These are phyloP conservation scores for Cavenderia fasciculata DNA, from an alignment of 78 protist genomes.

Conservation along the genomic window DNA sequence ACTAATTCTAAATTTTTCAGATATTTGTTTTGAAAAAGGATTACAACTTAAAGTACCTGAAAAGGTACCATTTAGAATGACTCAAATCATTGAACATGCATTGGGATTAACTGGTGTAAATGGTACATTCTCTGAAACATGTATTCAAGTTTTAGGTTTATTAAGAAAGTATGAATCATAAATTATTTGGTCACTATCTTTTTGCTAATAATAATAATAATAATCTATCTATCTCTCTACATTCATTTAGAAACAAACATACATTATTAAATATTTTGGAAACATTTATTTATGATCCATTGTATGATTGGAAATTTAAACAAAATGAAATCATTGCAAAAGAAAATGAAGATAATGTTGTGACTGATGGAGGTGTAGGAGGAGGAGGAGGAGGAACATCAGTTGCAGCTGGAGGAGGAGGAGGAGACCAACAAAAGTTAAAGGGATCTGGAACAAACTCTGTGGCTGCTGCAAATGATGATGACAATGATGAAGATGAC, in stretches of 20 bases:
- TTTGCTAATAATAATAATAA: neutral
- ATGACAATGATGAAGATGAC: slow-evolving; percentile 9
- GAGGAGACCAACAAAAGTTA: no score
- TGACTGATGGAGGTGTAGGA: neutral
- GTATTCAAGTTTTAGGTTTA: slow-evolving; percentile 44
- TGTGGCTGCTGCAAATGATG: neutral
- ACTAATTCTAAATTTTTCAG: slow-evolving; percentile 27
- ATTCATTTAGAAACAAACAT: slow-evolving; percentile 41
- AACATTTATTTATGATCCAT: slow-evolving; percentile 95
- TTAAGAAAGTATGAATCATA: slow-evolving; percentile 26
- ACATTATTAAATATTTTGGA: slow-evolving; percentile 91
- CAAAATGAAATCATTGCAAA: slow-evolving; percentile 7
- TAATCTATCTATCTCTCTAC: neutral
- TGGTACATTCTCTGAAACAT: slow-evolving; percentile 69
- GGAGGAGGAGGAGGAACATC: neutral
- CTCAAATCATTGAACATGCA: slow-evolving; percentile 82
- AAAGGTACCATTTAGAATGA: slow-evolving; percentile 92
- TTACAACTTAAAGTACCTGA: slow-evolving; percentile 86
- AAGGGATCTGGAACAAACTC: no score
- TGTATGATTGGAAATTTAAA: slow-evolving; percentile 91
- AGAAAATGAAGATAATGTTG: neutral
- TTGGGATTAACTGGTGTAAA: slow-evolving; percentile 84
- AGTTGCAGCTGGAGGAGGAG: neutral
- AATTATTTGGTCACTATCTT: no score
- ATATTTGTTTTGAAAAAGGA: slow-evolving; percentile 92